These are phyloP conservation scores for Eucalyptus tenuipes DNA, from an alignment of 345 rosid genomes.

Conservation along the genomic window DNA sequence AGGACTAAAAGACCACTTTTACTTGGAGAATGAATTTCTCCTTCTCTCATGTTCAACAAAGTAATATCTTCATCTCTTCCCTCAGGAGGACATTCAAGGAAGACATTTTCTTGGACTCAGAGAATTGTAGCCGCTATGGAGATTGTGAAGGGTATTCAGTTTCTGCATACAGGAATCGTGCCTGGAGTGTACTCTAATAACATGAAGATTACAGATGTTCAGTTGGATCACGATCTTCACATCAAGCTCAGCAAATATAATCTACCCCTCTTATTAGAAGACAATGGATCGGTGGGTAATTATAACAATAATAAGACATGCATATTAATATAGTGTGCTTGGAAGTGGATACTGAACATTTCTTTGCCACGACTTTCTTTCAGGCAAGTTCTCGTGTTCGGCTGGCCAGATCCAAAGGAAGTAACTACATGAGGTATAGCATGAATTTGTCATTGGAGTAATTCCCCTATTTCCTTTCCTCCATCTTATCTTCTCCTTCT, in stretches of 20 bases:
- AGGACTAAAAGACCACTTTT: not conserved
- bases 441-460: not conserved
- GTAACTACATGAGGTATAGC: not conserved
- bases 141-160: slow-evolving; percentile 42
- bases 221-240: slow-evolving; percentile 31
- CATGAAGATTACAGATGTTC: slow-evolving; percentile 44
- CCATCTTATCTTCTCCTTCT: not conserved
- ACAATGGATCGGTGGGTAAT: slow-evolving; percentile 3
- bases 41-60: not conserved
- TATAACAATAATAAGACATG: not conserved
- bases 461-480: not conserved
- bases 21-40: not conserved
- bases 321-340: not conserved
- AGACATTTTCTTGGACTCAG: slow-evolving; percentile 27
- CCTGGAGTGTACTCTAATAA: slow-evolving; percentile 36
- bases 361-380: not conserved
- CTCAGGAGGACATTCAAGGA: slow-evolving; percentile 3
- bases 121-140: slow-evolving; percentile 35
- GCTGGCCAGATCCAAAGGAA: not conserved
- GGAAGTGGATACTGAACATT: not conserved
- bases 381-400: not conserved
- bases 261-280: slow-evolving; percentile 32
- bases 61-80: not conserved
- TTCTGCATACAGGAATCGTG: slow-evolving; percentile 46
- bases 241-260: slow-evolving; percentile 32